Evolutionary conservation across 345 rosid genomes (phyloP).

Genomic region (Mercurialis annua): DNA sequence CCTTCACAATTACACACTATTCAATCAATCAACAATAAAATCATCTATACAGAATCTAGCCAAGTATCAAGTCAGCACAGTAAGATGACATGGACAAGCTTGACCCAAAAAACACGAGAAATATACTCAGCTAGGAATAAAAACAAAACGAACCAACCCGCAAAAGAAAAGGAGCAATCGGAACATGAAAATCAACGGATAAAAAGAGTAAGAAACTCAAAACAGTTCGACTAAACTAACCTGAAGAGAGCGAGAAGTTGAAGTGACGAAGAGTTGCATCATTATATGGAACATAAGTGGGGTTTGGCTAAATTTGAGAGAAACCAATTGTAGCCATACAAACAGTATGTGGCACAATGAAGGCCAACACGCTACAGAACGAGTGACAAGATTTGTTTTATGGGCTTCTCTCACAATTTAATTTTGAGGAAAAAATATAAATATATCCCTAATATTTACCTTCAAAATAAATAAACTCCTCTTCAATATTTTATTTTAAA

Average conservation of each 20-base stretch:
- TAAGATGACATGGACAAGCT: background rate
- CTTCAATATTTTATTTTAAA: no score
- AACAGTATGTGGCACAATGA: slow-evolving; percentile 12
- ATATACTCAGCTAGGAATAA: background rate
- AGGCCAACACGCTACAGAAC: slow-evolving; percentile 14
- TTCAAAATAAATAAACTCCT: no score
- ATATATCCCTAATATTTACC: no score
- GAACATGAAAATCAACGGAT: background rate
- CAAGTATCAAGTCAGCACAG: background rate
- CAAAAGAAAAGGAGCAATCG: background rate
- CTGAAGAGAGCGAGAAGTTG: slow-evolving; percentile 7
- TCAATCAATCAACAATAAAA: background rate
- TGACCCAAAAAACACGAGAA: background rate
- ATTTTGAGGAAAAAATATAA: no score
- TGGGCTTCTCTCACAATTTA: no score
- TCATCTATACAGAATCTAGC: background rate
- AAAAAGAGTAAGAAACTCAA: no score
- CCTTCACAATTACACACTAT: background rate
- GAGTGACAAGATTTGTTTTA: background rate
- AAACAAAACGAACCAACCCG: background rate
- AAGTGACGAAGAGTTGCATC: background rate
- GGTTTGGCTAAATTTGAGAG: background rate
- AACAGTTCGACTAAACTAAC: background rate
- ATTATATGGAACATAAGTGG: background rate
- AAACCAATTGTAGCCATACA: slow-evolving; percentile 20